Conservation (phyloP, 1,139 yeast genomes). For the Yamadazyma sp. region DNA sequence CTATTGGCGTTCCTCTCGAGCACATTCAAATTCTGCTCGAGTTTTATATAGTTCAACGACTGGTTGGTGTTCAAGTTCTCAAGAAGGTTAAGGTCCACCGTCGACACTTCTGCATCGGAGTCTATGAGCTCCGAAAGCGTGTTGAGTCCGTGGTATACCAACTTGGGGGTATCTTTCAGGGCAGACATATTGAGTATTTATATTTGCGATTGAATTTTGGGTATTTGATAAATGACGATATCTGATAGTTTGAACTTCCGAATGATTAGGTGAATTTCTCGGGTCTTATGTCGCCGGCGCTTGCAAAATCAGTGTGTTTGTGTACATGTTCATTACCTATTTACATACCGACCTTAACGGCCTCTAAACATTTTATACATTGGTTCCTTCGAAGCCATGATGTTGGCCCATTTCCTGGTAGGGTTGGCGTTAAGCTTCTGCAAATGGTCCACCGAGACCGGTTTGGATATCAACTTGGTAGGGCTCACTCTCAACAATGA, state of each 20-base stretch:
- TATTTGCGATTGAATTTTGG: too few species aligned
- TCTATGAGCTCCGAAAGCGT: constrained; percentile 39
- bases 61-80: constrained; percentile 60
- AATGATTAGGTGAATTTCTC: too few species aligned
- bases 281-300: too few species aligned
- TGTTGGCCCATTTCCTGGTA: constrained; percentile 57
- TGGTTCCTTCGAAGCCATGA: constrained; percentile 49
- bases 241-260: too few species aligned
- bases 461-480: constrained; percentile 42
- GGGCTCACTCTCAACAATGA: constrained; percentile 76
- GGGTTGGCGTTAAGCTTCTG: constrained; percentile 61
- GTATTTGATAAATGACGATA: too few species aligned
- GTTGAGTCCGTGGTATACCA: constrained; percentile 32
- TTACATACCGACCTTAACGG: constrained; percentile 36
- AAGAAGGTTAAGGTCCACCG: constrained; percentile 51
- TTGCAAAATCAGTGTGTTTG: too few species aligned
- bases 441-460: constrained; percentile 52
- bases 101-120: constrained; percentile 54
- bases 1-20: constrained; percentile 35
- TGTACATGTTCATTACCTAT: too few species aligned
- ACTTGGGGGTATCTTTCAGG: constrained; percentile 32
- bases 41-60: constrained; percentile 54
- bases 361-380: constrained; percentile 56
- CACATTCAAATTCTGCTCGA: constrained; percentile 47
- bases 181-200: constrained; percentile 20